Evolutionary conservation across 495 filamentous ascomycete genomes (phyloP), one percentile per base, ranked within the genome.

Genomic region (Jackrogersella multiformis): DNA sequence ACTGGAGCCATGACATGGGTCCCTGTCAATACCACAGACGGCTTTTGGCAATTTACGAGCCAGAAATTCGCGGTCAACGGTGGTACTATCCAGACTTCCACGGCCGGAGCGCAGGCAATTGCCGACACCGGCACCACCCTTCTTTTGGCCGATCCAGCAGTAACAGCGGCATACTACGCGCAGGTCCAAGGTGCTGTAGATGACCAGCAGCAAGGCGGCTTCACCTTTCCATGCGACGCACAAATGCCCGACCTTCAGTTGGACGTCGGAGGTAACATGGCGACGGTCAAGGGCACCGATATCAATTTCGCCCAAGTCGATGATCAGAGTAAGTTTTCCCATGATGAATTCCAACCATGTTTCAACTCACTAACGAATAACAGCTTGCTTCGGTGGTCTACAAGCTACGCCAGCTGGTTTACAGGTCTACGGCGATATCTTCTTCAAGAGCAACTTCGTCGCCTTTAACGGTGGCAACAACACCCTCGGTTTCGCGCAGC

Each of bases 361-460:
- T 36, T 35, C 13, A 39, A 8, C 20, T 24, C 61, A 44, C 52
- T 72, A 65, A 72, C 42, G 20, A 54, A 34, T 34, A 41, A 45
- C 56, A 91, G 88, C 82, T 38, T 93, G 90, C 79, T 90, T 87
- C 63, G 90, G 90, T 56, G 90, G 89, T 57, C 68, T 93, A 39
- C 90, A 92, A 79, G 85, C 85, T 10, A 90, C 85, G 36, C 64
- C 83, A 4, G 80, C 81, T 12, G 75, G 73, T 2, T 70, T 92
- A 62, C 87, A 92, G 73, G 89, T 96, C 71, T 90, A 88, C 66
- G 92, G 92, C 9, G 91, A 94, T 69, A 84, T 90, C 61, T 88
- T 96, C 72, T 87, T 96, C 72, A 92, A 92, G 77, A 83, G 88
- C 18, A 85, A 90, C 68, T 94, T 92, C 73, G 89, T 91, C 18